phyloP scores from a whole-genome alignment of 306 rosid genomes.

The Lotus japonicus region DNA sequence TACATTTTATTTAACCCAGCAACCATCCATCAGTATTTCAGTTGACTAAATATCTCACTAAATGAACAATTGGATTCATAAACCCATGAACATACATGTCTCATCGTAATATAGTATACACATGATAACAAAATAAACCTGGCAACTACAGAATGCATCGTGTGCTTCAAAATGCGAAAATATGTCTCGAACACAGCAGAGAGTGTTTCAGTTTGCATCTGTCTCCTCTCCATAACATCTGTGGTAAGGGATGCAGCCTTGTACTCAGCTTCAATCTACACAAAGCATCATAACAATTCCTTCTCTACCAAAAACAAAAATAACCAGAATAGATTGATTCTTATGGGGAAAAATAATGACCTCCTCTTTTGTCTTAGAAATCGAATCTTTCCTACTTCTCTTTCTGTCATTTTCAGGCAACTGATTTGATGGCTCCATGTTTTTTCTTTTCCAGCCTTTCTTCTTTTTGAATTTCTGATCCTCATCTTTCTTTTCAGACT shows the following conservation, averaged over 20 bases:
- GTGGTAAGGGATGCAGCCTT: conserved; percentile 76
- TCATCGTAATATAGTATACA: not conserved
- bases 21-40: not conserved
- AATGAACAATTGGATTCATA: not conserved
- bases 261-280: conserved; percentile 90
- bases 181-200: conserved; percentile 90
- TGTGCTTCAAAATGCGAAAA: conserved; percentile 82
- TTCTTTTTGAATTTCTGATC: conserved; percentile 51
- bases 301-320: conserved; percentile 23
- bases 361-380: conserved; percentile 75
- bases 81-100: not conserved
- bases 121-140: conserved; percentile 38
- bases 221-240: conserved; percentile 61
- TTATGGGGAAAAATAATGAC: conserved; percentile 31
- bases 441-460: conserved; percentile 58
- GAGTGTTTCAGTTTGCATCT: conserved; percentile 82
- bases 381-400: conserved; percentile 55
- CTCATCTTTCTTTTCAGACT: conserved; percentile 45
- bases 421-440: conserved; percentile 49
- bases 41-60: not conserved
- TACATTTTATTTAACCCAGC: not conserved
- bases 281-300: conserved; percentile 13
- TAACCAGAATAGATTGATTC: conserved; percentile 14
- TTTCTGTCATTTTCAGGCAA: conserved; percentile 58
- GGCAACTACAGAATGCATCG: conserved; percentile 45